Base-by-base conservation (phyloP, 768 basidiomycete species). In the Pleurotus eryngii region DNA sequence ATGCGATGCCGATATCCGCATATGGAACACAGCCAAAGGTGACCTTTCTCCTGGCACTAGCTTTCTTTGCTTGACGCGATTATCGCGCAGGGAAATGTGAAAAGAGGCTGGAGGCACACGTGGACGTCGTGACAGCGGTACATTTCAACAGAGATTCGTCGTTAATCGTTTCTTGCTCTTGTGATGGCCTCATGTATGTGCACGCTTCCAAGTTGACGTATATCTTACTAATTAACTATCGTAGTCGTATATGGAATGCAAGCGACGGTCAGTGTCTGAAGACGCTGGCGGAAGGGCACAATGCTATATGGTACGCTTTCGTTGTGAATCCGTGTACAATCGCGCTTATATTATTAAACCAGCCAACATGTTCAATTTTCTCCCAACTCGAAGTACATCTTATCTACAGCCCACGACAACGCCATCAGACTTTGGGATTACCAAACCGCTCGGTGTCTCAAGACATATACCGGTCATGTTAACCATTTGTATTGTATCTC, bases 371-470 rank as follows among this genome's bases (percentile, higher is more conserved):
- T 95, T 14, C 84, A 89, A 64, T 98, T 99, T 74, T 95, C 95
- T 0, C 96, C 96, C 7, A 97, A 97, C 65, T 94, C 92, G 5
- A 92, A 91, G 72, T 95, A 93, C 72, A 89, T 99, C 53, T 81
- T 99, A 51, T 94, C 94, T 1, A 92, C 94, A 0, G 92, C 96
- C 0, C 89, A 98, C 66, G 95, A 98, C 66, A 92, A 87, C 57
- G 88, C 90, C 0, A 92, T 98, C 61, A 87, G 96, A 1, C 76
- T 99, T 3, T 98, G 96, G 95, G 92, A 97, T 66, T 96, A 94
- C 69, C 92, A 95, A 60, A 89, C 88, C 0, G 89, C 91, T 0
- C 87, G 90, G 55, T 92, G 91, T 63, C 74, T 98, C 20, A 98
- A 98, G 72, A 94, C 95, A 1, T 94, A 95, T 70, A 77, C 76